Conservation (phyloP, 805 yeast genomes). For the Candida orba region DNA sequence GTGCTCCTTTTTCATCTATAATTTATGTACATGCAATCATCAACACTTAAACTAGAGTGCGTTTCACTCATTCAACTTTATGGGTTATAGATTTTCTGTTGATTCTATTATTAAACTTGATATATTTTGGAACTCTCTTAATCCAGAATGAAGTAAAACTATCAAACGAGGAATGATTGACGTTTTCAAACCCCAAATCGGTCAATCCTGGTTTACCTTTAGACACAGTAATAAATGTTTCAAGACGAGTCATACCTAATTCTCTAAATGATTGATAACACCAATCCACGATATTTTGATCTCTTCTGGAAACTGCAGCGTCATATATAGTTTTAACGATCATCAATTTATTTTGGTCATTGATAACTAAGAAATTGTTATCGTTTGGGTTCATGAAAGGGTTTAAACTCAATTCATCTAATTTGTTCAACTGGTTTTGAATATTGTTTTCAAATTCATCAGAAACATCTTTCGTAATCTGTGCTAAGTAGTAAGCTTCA, state of each 20-base stretch:
- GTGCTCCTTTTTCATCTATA: no score
- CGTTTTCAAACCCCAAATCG: background rate
- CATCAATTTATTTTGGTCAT: slow-evolving; percentile 8
- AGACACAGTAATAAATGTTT: background rate
- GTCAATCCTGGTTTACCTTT: no score
- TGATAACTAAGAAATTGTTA: slow-evolving; percentile 9
- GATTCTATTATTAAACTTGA: background rate
- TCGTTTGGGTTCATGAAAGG: slow-evolving; percentile 12
- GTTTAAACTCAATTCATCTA: slow-evolving; percentile 6
- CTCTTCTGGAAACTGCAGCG: slow-evolving; percentile 7
- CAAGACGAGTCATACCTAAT: slow-evolving; percentile 9
- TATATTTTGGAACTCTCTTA: background rate
- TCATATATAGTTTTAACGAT: slow-evolving; percentile 18
- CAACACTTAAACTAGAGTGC: no score
- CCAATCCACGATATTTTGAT: slow-evolving; percentile 12
- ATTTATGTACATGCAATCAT: no score
- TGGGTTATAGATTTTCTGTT: no score
- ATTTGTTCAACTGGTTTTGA: background rate
- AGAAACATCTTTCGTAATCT: background rate
- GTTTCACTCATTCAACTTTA: no score
- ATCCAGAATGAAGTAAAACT: background rate
- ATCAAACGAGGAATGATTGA: background rate
- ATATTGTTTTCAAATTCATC: background rate
- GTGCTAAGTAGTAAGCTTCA: slow-evolving; percentile 8
- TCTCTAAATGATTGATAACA: slow-evolving; percentile 11